These are phyloP conservation scores for Neocucurbitaria cava DNA, from an alignment of 2,329 filamentous ascomycete genomes.

Conservation along the genomic window DNA sequence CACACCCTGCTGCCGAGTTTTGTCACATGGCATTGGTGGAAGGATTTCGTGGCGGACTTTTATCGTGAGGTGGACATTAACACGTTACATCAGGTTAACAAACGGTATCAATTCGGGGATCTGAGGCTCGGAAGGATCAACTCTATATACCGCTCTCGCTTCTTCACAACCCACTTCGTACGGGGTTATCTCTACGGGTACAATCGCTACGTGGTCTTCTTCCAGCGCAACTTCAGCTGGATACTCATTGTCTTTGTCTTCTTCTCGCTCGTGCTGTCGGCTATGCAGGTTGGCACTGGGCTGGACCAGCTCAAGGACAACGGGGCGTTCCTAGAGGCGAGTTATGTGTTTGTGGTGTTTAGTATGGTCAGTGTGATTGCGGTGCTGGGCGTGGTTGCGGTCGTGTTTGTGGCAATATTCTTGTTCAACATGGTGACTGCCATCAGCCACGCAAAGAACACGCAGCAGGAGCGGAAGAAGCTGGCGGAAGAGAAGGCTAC, in stretches of 20 bases:
- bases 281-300: constrained; percentile 48
- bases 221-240: constrained; percentile 48
- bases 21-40: constrained; percentile 46
- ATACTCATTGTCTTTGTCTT: constrained; percentile 48
- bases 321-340: constrained; percentile 30
- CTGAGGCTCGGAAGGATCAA: constrained; percentile 46
- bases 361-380: constrained; percentile 42
- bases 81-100: constrained; percentile 44
- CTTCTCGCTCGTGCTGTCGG: constrained; percentile 45
- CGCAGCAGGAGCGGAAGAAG: constrained; percentile 43
- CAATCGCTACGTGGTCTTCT: constrained; percentile 49
- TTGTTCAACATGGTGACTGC: constrained; percentile 47
- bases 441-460: constrained; percentile 40
- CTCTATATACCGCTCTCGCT: constrained; percentile 43
- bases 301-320: constrained; percentile 32
- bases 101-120: constrained; percentile 47
- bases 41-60: constrained; percentile 38
- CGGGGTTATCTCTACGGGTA: constrained; percentile 50
- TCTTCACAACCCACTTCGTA: constrained; percentile 43
- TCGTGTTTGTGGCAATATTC: constrained; percentile 42
- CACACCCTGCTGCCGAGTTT: constrained; percentile 34
- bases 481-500: constrained; percentile 10
- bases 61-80: constrained; percentile 36
- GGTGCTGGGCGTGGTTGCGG: constrained; percentile 32
- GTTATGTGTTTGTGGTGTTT: constrained; percentile 46